These are phyloP conservation scores for Lentinula guzmanii DNA, from an alignment of 768 basidiomycete species.

Conservation along the genomic window DNA sequence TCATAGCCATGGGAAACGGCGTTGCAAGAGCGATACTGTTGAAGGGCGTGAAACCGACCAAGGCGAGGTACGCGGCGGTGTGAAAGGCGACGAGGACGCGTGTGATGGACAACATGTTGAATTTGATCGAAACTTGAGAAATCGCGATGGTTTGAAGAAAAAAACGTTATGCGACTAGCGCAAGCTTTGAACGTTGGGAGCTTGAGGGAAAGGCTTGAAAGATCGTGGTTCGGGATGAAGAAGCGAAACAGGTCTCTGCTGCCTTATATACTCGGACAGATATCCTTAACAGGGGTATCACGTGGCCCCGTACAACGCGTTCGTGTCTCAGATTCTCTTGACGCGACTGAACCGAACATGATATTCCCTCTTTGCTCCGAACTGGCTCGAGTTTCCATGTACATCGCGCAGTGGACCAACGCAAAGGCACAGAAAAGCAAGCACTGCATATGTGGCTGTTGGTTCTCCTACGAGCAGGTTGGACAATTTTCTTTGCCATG, in stretches of 20 bases:
- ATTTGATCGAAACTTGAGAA: conserved; percentile 5
- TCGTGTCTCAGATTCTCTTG: too few species aligned
- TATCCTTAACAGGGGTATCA: neutral
- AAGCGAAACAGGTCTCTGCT: neutral
- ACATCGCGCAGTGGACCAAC: too few species aligned
- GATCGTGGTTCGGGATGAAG: conserved; percentile 7
- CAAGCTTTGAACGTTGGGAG: neutral
- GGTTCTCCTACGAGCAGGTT: too few species aligned
- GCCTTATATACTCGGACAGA: neutral
- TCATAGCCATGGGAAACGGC: conserved; percentile 20
- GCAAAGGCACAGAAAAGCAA: too few species aligned
- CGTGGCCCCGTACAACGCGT: neutral
- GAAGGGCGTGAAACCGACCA: conserved; percentile 24
- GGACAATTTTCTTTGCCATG: too few species aligned
- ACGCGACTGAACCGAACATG: too few species aligned
- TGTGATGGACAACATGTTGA: conserved; percentile 25
- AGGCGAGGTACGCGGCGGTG: conserved; percentile 30
- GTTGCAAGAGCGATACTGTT: conserved; percentile 24
- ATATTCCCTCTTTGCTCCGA: too few species aligned
- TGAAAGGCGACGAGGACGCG: conserved; percentile 31
- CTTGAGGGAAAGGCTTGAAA: neutral
- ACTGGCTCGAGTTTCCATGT: too few species aligned
- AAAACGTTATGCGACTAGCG: conserved; percentile 17
- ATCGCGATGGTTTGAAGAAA: conserved; percentile 10
- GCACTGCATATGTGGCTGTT: too few species aligned